Conservation (phyloP, 1,284 basidiomycete genomes). For the Pyrrhoderma noxium region DNA sequence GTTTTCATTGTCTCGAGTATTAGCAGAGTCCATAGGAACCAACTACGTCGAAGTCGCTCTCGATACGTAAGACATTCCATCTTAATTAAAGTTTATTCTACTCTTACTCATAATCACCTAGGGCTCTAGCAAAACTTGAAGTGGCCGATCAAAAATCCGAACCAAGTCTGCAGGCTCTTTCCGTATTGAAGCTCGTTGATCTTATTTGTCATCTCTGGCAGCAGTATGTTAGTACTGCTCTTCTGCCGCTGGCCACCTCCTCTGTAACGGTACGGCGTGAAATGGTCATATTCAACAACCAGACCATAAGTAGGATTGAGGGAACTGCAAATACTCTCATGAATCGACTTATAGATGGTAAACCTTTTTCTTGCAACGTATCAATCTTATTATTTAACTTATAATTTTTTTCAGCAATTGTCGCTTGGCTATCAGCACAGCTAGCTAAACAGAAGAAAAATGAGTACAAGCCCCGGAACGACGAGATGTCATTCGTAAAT, state of each 20-base stretch:
- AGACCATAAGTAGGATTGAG: slow-evolving; percentile 83
- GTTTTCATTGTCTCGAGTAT: slow-evolving; percentile 76
- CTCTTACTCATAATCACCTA: slow-evolving; percentile 27
- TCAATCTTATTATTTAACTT: slow-evolving; percentile 8
- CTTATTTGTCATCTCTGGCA: slow-evolving; percentile 96
- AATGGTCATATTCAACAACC: slow-evolving; percentile 91
- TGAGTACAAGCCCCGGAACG: slow-evolving; percentile 95
- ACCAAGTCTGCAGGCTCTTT: slow-evolving; percentile 69
- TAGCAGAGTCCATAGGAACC: slow-evolving; percentile 83
- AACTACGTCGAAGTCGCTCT: slow-evolving; percentile 89
- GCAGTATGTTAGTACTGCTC: slow-evolving; percentile 87
- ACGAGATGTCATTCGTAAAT: slow-evolving; percentile 93
- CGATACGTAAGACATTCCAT: slow-evolving; percentile 62
- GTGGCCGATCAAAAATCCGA: slow-evolving; percentile 70
- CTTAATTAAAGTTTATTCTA: slow-evolving; percentile 3
- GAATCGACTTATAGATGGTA: slow-evolving; percentile 81
- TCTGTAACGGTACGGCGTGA: slow-evolving; percentile 88
- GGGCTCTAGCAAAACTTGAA: slow-evolving; percentile 69
- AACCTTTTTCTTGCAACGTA: slow-evolving; percentile 29
- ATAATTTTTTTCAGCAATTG: slow-evolving; percentile 41
- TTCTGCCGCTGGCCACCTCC: slow-evolving; percentile 82
- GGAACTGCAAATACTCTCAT: slow-evolving; percentile 78
- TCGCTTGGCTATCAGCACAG: slow-evolving; percentile 63
- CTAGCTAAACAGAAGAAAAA: slow-evolving; percentile 92
- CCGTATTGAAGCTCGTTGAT: slow-evolving; percentile 72